Percentiles rank a stretch among this genome's conserved stretches.
Conservation (phyloP, 1,139 yeast species). For the Candida albicans region DNA sequence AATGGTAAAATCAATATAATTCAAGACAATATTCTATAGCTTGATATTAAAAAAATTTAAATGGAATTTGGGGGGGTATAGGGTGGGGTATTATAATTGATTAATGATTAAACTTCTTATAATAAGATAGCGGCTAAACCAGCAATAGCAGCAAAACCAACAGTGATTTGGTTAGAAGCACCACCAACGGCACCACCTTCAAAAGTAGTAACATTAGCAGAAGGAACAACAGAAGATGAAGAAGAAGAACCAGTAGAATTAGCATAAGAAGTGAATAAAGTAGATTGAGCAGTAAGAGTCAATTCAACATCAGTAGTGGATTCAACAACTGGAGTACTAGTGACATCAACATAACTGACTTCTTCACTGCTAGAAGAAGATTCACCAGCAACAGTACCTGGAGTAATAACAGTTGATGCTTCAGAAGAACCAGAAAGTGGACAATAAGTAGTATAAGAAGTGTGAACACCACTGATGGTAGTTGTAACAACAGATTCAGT, state of each 20-base stretch:
- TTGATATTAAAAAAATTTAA: no score
- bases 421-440: constrained; percentile 28
- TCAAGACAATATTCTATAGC: no score
- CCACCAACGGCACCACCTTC: constrained; percentile 38
- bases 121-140: constrained; percentile 46
- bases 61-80: not conserved
- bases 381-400: constrained; percentile 13
- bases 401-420: constrained; percentile 6
- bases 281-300: constrained; percentile 21
- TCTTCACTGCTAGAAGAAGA: constrained; percentile 19
- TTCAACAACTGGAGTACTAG: constrained; percentile 21
- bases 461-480: constrained; percentile 35
- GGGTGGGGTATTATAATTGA: not conserved
- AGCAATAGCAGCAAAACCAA: constrained; percentile 45
- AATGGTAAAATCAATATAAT: no score
- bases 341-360: constrained; percentile 26
- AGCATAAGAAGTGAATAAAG: constrained; percentile 20
- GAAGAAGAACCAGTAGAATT: constrained; percentile 32
- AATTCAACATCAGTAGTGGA: constrained; percentile 21
- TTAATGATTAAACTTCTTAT: no score
- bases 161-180: constrained; percentile 25
- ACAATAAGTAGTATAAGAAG: constrained; percentile 47
- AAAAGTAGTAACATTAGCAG: constrained; percentile 18
- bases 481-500: constrained; percentile 16
- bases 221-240: constrained; percentile 23